phyloP scores from a whole-genome alignment of 345 rosid species.

The Dipteronia dyeriana region DNA sequence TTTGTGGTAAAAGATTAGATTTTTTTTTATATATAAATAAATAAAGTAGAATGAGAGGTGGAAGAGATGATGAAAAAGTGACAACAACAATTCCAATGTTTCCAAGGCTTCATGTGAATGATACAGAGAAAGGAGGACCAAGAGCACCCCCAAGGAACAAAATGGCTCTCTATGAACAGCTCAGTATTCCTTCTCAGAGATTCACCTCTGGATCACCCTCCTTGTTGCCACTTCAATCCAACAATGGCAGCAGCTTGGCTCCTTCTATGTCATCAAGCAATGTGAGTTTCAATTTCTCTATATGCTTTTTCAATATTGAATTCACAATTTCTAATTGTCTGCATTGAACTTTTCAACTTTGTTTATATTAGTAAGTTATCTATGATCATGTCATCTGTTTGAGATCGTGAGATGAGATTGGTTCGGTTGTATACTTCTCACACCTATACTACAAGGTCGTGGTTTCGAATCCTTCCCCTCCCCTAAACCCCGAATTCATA shows the following conservation, averaged over 20 bases:
- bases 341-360: no score
- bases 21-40: no score
- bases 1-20: conserved; percentile 18
- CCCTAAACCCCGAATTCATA: no score
- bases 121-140: conserved; percentile 62
- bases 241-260: conserved; percentile 29
- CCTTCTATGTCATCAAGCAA: conserved; percentile 40
- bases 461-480: no score
- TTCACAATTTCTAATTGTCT: no score
- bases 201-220: conserved; percentile 35
- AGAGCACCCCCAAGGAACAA: conserved; percentile 78
- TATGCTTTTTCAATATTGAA: no score
- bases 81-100: conserved; percentile 52
- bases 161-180: conserved; percentile 77
- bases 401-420: background rate
- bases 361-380: background rate
- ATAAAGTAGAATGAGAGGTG: conserved; percentile 38
- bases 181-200: conserved; percentile 61
- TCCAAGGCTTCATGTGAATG: conserved; percentile 72
- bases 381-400: background rate
- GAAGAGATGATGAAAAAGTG: conserved; percentile 46
- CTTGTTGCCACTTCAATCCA: conserved; percentile 38
- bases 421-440: no score
- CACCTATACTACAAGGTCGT: no score
- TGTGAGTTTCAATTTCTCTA: conserved; percentile 31